phyloP scores from a whole-genome alignment of 2,329 filamentous ascomycete species.

The Pseudopyricularia javanii region DNA sequence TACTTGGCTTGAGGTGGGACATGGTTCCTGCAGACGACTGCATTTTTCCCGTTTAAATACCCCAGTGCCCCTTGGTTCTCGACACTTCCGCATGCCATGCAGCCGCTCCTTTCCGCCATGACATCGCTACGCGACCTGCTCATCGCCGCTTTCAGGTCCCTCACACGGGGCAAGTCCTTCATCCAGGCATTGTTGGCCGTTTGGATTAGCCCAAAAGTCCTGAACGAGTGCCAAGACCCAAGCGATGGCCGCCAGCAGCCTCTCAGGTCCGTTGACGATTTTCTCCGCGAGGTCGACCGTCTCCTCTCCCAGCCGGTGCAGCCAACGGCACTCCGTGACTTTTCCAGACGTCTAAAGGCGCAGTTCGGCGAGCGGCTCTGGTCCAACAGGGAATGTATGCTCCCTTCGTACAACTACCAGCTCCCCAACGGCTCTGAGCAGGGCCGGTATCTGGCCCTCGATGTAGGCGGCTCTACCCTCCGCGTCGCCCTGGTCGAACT shows the following conservation, averaged over 20 bases:
- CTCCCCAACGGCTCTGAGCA: constrained; percentile 47
- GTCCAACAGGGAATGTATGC: constrained; percentile 44
- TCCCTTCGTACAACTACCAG: constrained; percentile 54
- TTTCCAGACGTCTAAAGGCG: constrained; percentile 37
- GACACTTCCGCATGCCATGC: constrained; percentile 23
- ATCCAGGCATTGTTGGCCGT: constrained; percentile 43
- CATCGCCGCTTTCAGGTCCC: constrained; percentile 42
- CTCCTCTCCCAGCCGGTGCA: constrained; percentile 35
- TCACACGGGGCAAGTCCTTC: constrained; percentile 46
- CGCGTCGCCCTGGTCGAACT: constrained; percentile 53
- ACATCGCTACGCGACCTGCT: constrained; percentile 41
- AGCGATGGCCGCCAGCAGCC: neutral
- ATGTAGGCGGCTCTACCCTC: constrained; percentile 59
- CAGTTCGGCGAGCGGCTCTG: constrained; percentile 42
- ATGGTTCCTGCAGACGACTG: neutral
- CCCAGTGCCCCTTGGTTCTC: neutral
- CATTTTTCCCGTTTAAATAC: constrained; percentile 1
- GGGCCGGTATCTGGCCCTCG: constrained; percentile 49
- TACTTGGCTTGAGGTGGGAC: neutral
- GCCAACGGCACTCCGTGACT: constrained; percentile 27
- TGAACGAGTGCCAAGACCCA: constrained; percentile 10
- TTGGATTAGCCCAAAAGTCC: constrained; percentile 31
- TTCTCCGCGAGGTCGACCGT: constrained; percentile 43
- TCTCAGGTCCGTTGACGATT: constrained; percentile 29
- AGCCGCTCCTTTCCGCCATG: constrained; percentile 44